These are phyloP conservation scores for Ephemerocybe angulata DNA, from an alignment of 768 basidiomycete genomes.

Conservation along the genomic window DNA sequence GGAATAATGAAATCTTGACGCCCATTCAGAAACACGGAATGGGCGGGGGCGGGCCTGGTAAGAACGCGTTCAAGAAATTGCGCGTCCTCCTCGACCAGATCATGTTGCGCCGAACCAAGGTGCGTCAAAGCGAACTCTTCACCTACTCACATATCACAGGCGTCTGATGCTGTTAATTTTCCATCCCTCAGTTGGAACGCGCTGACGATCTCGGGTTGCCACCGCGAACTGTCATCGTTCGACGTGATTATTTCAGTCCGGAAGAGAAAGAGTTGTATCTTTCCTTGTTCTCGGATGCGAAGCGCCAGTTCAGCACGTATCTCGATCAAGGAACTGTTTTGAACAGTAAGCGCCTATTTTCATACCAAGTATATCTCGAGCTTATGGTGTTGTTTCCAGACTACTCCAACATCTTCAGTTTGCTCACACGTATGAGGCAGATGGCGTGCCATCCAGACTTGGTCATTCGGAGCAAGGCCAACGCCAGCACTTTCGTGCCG, in stretches of 20 bases:
- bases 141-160: background rate
- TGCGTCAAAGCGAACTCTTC: conserved; percentile 19
- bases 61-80: conserved; percentile 86
- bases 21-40: conserved; percentile 94
- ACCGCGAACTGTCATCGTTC: conserved; percentile 84
- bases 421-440: conserved; percentile 94
- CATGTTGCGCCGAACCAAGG: conserved; percentile 94
- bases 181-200: conserved; percentile 67
- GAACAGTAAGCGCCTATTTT: conserved; percentile 63
- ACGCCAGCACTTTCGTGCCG: conserved; percentile 54
- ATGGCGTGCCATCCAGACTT: conserved; percentile 96
- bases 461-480: conserved; percentile 83
- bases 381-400: conserved; percentile 38
- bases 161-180: background rate
- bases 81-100: conserved; percentile 85
- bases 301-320: conserved; percentile 88
- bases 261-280: conserved; percentile 96
- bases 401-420: conserved; percentile 85
- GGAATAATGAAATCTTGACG: conserved; percentile 94
- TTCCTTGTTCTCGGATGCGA: conserved; percentile 89
- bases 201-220: conserved; percentile 96
- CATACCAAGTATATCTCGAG: background rate
- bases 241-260: conserved; percentile 89
- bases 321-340: conserved; percentile 86
- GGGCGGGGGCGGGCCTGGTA: conserved; percentile 71